Conservation (phyloP, 805 yeast species). For the Teunomyces aglyptinius region DNA sequence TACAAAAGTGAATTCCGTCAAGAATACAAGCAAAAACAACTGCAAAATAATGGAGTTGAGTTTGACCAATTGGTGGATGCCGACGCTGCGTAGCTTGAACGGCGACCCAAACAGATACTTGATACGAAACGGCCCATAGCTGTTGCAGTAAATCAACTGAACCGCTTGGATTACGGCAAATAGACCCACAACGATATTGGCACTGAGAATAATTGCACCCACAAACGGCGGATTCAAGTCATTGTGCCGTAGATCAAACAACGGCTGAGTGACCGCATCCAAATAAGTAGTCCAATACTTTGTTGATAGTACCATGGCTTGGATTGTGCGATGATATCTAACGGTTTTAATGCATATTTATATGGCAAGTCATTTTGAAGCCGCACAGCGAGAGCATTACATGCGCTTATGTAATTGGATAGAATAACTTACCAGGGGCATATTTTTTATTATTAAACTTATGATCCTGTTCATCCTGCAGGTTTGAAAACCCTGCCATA, state of each 20-base stretch:
- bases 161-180: constrained; percentile 6
- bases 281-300: constrained; percentile 1
- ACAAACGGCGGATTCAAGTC: constrained; percentile 19
- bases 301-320: not conserved
- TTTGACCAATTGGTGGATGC: constrained; percentile 7
- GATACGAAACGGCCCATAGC: constrained; percentile 19
- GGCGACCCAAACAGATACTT: constrained; percentile 23
- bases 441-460: too few relatives aligned
- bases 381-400: not conserved
- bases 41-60: constrained; percentile 7
- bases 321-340: too few relatives aligned
- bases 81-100: constrained; percentile 7
- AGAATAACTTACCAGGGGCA: not conserved
- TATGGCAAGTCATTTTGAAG: not conserved
- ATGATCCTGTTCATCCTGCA: too few relatives aligned
- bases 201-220: not conserved
- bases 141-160: constrained; percentile 11
- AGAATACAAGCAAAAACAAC: constrained; percentile 1
- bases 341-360: not conserved
- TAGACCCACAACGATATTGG: not conserved
- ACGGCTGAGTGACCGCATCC: constrained; percentile 14
- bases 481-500: too few relatives aligned
- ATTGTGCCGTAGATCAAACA: constrained; percentile 14
- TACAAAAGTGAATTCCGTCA: constrained; percentile 1
- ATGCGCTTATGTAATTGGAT: not conserved